These are phyloP conservation scores for Leccinellum luteum DNA, from an alignment of 768 basidiomycete species.

Conservation along the genomic window DNA sequence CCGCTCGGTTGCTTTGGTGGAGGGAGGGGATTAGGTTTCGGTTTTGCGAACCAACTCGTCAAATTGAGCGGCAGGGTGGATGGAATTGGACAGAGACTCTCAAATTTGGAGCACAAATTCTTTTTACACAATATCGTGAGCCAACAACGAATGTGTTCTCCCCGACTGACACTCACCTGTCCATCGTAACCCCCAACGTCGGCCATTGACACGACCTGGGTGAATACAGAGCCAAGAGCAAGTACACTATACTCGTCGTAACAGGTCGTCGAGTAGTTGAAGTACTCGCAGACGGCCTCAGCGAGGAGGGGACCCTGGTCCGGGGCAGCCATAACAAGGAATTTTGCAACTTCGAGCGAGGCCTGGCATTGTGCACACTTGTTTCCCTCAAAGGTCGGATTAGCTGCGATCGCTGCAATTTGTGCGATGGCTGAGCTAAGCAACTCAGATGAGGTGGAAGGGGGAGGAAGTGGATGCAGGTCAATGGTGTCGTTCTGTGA, in stretches of 20 bases:
- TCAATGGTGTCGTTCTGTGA: slow-evolving; percentile 41
- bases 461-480: slow-evolving; percentile 41
- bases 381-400: slow-evolving; percentile 34
- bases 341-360: slow-evolving; percentile 38
- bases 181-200: slow-evolving; percentile 47
- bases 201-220: slow-evolving; percentile 45
- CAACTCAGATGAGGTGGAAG: slow-evolving; percentile 29
- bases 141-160: background rate
- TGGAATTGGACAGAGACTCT: slow-evolving; percentile 35
- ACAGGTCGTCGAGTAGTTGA: slow-evolving; percentile 37
- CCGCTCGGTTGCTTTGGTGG: slow-evolving; percentile 40
- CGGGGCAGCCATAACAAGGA: slow-evolving; percentile 41
- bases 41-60: slow-evolving; percentile 46
- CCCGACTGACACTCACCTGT: slow-evolving; percentile 30
- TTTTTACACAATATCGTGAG: background rate
- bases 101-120: slow-evolving; percentile 37
- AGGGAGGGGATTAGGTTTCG: slow-evolving; percentile 45
- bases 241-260: slow-evolving; percentile 32
- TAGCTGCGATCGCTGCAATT: slow-evolving; percentile 35
- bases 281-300: slow-evolving; percentile 40
- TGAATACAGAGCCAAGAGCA: slow-evolving; percentile 39
- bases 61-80: slow-evolving; percentile 41
- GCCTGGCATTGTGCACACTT: slow-evolving; percentile 39
- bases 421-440: slow-evolving; percentile 38
- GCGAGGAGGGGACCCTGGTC: slow-evolving; percentile 40